A percentile compares a stretch with the other conserved stretches of the same genome.
Evolutionary conservation across 257 asterid species (phyloP).

Genomic region (Scutellaria galericulata): DNA sequence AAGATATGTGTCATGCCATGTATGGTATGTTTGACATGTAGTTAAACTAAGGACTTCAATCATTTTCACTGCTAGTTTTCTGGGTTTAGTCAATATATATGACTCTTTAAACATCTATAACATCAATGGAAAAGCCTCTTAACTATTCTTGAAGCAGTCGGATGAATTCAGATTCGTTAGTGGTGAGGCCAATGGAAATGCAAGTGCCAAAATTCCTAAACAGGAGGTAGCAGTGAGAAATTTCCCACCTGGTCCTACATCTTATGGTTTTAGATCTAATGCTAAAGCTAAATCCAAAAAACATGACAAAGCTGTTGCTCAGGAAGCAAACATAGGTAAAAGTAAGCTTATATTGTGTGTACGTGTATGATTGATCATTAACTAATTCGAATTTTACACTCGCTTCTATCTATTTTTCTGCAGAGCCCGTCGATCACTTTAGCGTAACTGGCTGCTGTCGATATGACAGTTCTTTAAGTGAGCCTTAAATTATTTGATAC

Average conservation of each 20-base stretch:
- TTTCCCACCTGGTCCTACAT: slow-evolving; percentile 28
- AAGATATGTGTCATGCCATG: not conserved
- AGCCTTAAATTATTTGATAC: slow-evolving; percentile 30
- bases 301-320: slow-evolving; percentile 39
- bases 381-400: slow-evolving; percentile 19
- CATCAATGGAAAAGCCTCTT: slow-evolving; percentile 17
- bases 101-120: not conserved
- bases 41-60: not conserved
- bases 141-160: slow-evolving; percentile 38
- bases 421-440: slow-evolving; percentile 57
- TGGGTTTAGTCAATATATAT: slow-evolving; percentile 10
- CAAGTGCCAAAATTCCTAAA: slow-evolving; percentile 34
- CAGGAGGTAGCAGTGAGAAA: slow-evolving; percentile 38
- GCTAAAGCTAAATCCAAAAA: slow-evolving; percentile 46
- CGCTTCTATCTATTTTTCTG: slow-evolving; percentile 32
- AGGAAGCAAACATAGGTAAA: slow-evolving; percentile 54
- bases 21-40: not conserved
- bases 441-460: slow-evolving; percentile 52
- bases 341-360: slow-evolving; percentile 13
- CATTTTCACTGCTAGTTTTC: not conserved
- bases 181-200: slow-evolving; percentile 33
- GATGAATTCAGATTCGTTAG: slow-evolving; percentile 35
- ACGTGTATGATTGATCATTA: slow-evolving; percentile 10
- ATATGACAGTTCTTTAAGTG: slow-evolving; percentile 86
- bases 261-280: slow-evolving; percentile 34